Percentiles rank a stretch among this genome's conserved stretches.
These are phyloP conservation scores for Artemisia tridentata DNA, from an alignment of 129 eudicot genomes.

Conservation along the genomic window DNA sequence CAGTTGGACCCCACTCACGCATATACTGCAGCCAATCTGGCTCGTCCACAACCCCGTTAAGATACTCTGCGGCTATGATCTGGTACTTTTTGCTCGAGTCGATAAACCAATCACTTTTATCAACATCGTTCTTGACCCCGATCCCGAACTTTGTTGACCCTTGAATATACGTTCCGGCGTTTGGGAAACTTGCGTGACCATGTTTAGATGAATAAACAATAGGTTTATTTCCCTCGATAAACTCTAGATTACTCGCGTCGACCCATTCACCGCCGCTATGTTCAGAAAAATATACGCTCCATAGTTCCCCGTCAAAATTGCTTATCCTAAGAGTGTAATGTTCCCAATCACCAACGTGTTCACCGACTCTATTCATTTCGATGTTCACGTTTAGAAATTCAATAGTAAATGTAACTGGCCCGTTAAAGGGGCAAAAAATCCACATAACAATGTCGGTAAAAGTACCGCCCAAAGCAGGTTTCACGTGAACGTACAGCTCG, in stretches of 20 bases:
- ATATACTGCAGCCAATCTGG: conserved; percentile 91
- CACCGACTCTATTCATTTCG: conserved; percentile 51
- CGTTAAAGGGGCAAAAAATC: conserved; percentile 95
- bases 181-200: conserved; percentile 90
- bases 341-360: conserved; percentile 96
- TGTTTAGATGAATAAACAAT: conserved; percentile 67
- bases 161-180: conserved; percentile 72
- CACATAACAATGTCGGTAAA: conserved; percentile 89
- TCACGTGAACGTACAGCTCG: conserved; percentile 80
- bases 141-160: conserved; percentile 68
- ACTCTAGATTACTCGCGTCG: conserved; percentile 65
- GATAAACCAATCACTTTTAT: conserved; percentile 51
- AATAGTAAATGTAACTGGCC: conserved; percentile 68
- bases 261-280: conserved; percentile 95
- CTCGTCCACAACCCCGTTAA: conserved; percentile 52
- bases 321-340: conserved; percentile 87
- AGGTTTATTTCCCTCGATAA: conserved; percentile 65
- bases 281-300: conserved; percentile 69
- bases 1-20: conserved; percentile 97
- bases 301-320: conserved; percentile 78
- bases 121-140: conserved; percentile 75
- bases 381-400: conserved; percentile 48
- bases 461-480: conserved; percentile 83
- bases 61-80: conserved; percentile 85
- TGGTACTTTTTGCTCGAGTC: conserved; percentile 61